Conservation (phyloP, 768 basidiomycete species). For the Clathrus columnatus region DNA sequence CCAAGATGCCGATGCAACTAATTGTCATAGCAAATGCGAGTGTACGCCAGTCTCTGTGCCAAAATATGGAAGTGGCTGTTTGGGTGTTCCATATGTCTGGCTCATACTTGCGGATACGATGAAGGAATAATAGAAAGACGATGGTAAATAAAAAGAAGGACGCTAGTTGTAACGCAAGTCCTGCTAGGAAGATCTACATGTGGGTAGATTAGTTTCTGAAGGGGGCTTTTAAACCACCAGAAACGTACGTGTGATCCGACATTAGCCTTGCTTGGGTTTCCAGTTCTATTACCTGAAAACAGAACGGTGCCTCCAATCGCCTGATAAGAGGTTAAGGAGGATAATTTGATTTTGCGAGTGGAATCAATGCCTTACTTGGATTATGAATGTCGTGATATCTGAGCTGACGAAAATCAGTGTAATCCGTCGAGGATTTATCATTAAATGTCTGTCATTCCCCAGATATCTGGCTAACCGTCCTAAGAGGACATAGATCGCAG, state of each 20-base stretch:
- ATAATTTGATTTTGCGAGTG: not conserved
- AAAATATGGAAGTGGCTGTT: not conserved
- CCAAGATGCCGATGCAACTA: conserved; percentile 57
- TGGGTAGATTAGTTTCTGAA: not conserved
- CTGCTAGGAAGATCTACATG: conserved; percentile 45
- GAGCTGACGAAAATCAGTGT: conserved; percentile 52
- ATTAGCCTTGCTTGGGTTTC: conserved; percentile 10
- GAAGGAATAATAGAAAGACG: conserved; percentile 41
- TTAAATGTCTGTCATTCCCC: conserved; percentile 36
- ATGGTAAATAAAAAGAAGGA: conserved; percentile 43
- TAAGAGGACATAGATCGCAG: conserved; percentile 57
- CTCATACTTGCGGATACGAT: conserved; percentile 35
- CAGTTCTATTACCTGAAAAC: conserved; percentile 25
- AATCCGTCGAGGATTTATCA: conserved; percentile 40
- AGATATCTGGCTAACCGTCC: conserved; percentile 50
- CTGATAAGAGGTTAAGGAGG: conserved; percentile 19
- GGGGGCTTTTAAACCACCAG: not conserved
- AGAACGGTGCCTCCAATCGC: conserved; percentile 42
- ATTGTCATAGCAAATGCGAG: conserved; percentile 41
- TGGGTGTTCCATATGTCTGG: conserved; percentile 29
- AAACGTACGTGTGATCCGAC: conserved; percentile 30
- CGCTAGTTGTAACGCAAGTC: conserved; percentile 44
- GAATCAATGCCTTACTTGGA: conserved; percentile 42
- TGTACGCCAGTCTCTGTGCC: conserved; percentile 45
- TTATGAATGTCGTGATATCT: conserved; percentile 57